Conservation (phyloP, 495 filamentous ascomycete genomes). For the Cairneyella variabilis region DNA sequence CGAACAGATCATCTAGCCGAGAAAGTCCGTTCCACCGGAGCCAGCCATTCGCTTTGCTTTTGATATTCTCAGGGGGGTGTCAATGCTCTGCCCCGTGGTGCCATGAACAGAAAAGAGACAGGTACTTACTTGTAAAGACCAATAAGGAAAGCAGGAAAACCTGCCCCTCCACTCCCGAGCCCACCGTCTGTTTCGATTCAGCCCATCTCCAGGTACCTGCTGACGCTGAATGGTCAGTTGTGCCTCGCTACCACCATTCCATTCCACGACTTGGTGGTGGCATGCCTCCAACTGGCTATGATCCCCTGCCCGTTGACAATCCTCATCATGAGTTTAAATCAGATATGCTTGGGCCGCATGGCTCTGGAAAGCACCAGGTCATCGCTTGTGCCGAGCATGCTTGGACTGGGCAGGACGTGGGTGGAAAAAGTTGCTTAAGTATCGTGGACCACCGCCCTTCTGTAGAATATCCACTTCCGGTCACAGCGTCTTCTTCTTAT, state of each 20-base stretch:
- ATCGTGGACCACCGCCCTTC: not conserved
- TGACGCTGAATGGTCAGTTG: slow-evolving; percentile 18
- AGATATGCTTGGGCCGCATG: slow-evolving; percentile 21
- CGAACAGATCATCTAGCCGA: too few relatives aligned
- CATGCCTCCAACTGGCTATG: slow-evolving; percentile 18
- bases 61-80: slow-evolving; percentile 11
- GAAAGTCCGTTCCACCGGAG: too few relatives aligned
- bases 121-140: too few relatives aligned
- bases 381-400: slow-evolving; percentile 12
- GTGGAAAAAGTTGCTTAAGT: slow-evolving; percentile 8
- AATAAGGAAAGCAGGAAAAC: not conserved
- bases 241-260: slow-evolving; percentile 1
- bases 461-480: not conserved
- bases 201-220: slow-evolving; percentile 4
- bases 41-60: not conserved
- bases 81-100: slow-evolving; percentile 4
- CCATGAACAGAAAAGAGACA: too few relatives aligned
- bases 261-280: slow-evolving; percentile 17
- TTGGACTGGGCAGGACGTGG: not conserved
- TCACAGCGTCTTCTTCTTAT: not conserved
- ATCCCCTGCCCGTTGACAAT: slow-evolving; percentile 1
- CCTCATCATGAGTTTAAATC: slow-evolving; percentile 17
- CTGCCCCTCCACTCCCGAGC: not conserved
- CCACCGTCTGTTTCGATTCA: slow-evolving; percentile 19
- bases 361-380: slow-evolving; percentile 9